Base-by-base conservation (phyloP, 2,329 filamentous ascomycete genomes). In the Arthrobotrys megalospora region DNA sequence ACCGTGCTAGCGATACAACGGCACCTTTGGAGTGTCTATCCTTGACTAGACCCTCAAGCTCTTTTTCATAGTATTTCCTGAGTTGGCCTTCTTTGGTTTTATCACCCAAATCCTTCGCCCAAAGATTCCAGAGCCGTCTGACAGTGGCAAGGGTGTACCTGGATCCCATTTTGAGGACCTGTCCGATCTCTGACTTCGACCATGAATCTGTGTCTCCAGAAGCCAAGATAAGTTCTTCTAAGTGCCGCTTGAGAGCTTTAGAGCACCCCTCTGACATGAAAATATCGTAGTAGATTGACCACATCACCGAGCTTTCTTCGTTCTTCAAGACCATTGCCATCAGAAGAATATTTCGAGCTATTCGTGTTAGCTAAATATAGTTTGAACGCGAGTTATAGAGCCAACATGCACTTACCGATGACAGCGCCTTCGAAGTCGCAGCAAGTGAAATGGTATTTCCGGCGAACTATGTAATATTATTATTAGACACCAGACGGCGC, bases 401-500 rank as follows among this genome's bases (percentile, higher is more conserved):
- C 32, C 3, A 36, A 50, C 8, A 12, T 24, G n/a, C n/a, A n/a
- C 36, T 36, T 3, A 38, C 47, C 72, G 16, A 58, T 12, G 81
- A 85, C 80, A 58, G 85, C 85, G 6, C 48, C 48, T 12, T 73
- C 69, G 32, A 36, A 10, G 81, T 90, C 88, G 81, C 88, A 90
- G 69, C 86, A 88, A 1, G 89, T 90, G 52, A 90, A 83, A 77
- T 89, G 87, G 1, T 89, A 82, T 47, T 85, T 85, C 50, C 87
- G 45, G 48, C 11, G 63, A 10, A 16, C 48, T 60, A 60, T 24
- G 11, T 6, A 12, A 12, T 50, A 28, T 7, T 28, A 50, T 24
- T 50, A 24, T 8, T 11, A 38, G 36, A 21, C 4, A 63, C 5
- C 3, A 58, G 2, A 58, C 2, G 12, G 48, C 5, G 12, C n/a